Percentiles rank a stretch among this genome's conserved stretches.
phyloP scores from a whole-genome alignment of 108 stramenopile genomes.

The Fistulifera solaris region DNA sequence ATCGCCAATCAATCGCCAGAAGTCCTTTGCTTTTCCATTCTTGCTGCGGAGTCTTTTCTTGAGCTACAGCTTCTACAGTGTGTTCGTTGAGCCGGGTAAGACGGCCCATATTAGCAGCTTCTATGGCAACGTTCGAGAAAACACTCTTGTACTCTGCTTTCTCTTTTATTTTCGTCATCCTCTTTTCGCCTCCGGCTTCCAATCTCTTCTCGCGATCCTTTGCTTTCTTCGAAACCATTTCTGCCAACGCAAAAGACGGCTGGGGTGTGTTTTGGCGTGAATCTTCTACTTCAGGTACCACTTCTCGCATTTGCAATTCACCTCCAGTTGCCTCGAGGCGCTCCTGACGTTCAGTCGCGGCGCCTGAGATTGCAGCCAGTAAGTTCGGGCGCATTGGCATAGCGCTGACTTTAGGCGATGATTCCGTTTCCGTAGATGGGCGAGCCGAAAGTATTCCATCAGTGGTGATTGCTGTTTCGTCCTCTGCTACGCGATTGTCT shows the following conservation, averaged over 20 bases:
- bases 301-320: slow-evolving; percentile 7
- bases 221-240: slow-evolving; percentile 7
- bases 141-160: slow-evolving; percentile 6
- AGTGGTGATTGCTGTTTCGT: too few species aligned
- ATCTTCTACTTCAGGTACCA: slow-evolving; percentile 2
- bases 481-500: too few species aligned
- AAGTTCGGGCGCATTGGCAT: background rate
- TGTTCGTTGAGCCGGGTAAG: slow-evolving; percentile 11
- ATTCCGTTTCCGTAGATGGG: too few species aligned
- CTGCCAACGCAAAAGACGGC: slow-evolving; percentile 5
- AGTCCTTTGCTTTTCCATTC: slow-evolving; percentile 11
- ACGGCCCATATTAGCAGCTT: slow-evolving; percentile 9
- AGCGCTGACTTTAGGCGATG: too few species aligned
- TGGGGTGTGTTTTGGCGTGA: background rate
- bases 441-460: too few species aligned
- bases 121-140: slow-evolving; percentile 4
- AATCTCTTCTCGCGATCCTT: slow-evolving; percentile 8
- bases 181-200: slow-evolving; percentile 9
- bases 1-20: slow-evolving; percentile 11
- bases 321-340: background rate
- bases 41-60: slow-evolving; percentile 6
- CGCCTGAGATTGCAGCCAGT: background rate
- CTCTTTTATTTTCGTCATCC: slow-evolving; percentile 5
- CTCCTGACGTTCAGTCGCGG: slow-evolving; percentile 2
- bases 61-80: slow-evolving; percentile 5